phyloP scores from a whole-genome alignment of 202 grass and related monocot species.

The Panicum virgatum region DNA sequence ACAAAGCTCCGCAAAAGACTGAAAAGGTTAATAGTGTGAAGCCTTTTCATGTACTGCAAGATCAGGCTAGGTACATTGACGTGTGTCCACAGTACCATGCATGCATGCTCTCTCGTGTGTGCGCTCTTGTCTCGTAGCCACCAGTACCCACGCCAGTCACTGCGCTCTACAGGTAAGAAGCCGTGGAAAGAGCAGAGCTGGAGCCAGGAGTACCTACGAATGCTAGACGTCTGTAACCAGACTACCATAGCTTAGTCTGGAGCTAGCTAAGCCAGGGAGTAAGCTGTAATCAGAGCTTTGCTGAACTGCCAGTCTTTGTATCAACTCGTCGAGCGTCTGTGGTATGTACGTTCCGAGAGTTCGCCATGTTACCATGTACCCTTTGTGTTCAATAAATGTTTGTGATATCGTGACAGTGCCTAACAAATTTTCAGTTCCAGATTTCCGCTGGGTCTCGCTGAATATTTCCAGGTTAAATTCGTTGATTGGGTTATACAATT shows the following conservation, averaged over 20 bases:
- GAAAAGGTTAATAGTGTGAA: too few species aligned
- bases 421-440: neutral
- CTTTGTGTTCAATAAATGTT: neutral
- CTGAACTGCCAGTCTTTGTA: neutral
- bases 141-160: neutral
- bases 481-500: neutral
- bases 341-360: neutral
- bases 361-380: neutral
- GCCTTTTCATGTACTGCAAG: too few species aligned
- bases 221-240: neutral
- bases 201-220: neutral
- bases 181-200: neutral
- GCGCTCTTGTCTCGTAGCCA: too few species aligned
- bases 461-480: neutral
- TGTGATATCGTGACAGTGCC: neutral
- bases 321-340: neutral
- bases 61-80: too few species aligned
- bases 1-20: too few species aligned
- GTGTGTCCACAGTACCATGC: too few species aligned
- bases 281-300: slow-evolving; percentile 13
- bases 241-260: too few species aligned
- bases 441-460: neutral
- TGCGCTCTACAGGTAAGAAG: neutral
- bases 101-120: too few species aligned
- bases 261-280: neutral